Evolutionary conservation across 2,329 filamentous ascomycete genomes (phyloP), one percentile per base, ranked within the genome.

Genomic region (Penicillium rolfsii): DNA sequence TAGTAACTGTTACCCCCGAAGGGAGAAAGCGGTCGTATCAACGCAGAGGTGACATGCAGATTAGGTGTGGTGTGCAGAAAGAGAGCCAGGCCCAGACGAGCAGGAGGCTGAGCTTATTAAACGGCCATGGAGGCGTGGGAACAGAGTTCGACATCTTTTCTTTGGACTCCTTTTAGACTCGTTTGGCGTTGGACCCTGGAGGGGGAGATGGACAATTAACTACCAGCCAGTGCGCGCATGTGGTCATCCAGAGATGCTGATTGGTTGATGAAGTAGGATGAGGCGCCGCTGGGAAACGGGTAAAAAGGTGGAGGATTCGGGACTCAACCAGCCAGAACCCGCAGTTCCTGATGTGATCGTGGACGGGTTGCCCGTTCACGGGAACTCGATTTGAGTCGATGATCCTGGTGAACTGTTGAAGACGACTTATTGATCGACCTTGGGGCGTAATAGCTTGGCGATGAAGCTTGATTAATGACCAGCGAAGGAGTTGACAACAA

Each of bases 151-250:
- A 2, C 22, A 22, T 28, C 2, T 26, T 22, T 5, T 36, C 35
- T 36, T 5, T 22, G 19, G 19, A 22, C 19, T 22, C 19, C 19
- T 22, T 36, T 14, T 7, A 12, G 43, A 46, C 11, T 43, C 19
- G 0, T 22, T 19, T 49, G 35, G 12, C 12, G 35, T 36, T 12
- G 40, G 19, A 22, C 16, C 40, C n/a, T 49, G 28, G 22, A 12
- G 22, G 16, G 24, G 24, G 12, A 33, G 12, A 4, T 2, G 14
- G 16, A 28, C 12, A 12, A 16, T 12, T 28, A 30, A 28, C 19
- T 35, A 26, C 55, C 55, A 58, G 55, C 45, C 55, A 43, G 19
- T 11, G 28, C 22, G 8, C 26, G 22, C 55, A 58, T 58, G 55
- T 58, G 55, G 48, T 35, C 28, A 19, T 35, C 38, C 28, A 6